Evolutionary conservation across 257 asterid genomes (phyloP), one percentile per base, ranked within the genome.

Genomic region (Nicotiana undulata): DNA sequence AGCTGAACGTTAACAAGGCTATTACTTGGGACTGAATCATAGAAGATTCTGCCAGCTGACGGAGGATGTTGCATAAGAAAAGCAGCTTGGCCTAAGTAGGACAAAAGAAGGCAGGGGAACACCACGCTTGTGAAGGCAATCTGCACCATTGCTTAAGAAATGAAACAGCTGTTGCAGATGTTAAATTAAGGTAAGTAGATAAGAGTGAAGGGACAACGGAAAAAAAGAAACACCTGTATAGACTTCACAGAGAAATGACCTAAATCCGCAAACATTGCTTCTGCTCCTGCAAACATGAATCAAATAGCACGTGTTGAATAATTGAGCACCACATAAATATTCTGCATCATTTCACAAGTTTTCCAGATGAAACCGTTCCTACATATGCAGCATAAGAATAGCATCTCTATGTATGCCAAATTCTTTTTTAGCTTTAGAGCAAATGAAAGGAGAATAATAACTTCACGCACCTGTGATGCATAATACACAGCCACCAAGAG

Each of bases 211-310:
- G 80, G 28, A 75, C 61, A 44, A 44, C 11, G 12, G 37, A 0
- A 1, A 9, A 79, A 68, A 26, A n/a, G n/a, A 20, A 63, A 82
- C 9, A 95, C 98, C 97, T 96, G 99, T 86, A 94, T 94, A 78
- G 99, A 90, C 81, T 87, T 91, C 86, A 96, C 94, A 2, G 98
- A 90, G 81, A 94, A 96, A 86, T 96, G 98, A 37, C 98, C 98
- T 83, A 94, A 89, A 88, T 96, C 99, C 1, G 99, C 98, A 91
- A 96, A 96, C 98, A 96, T 92, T 76, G 99, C 99, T 85, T 96
- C 98, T 20, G 98, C 94, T 68, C 99, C 99, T 93, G 97, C 67
- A 90, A 81, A 67, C 5, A 63, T 1, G 1, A 0, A 22, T 4
- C 4, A 60, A 60, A 60, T 60, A 60, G 66, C 22, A 5, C 58